Evolutionary conservation across 148 eudicot genomes (phyloP).

Genomic region (Camellia sinensis): DNA sequence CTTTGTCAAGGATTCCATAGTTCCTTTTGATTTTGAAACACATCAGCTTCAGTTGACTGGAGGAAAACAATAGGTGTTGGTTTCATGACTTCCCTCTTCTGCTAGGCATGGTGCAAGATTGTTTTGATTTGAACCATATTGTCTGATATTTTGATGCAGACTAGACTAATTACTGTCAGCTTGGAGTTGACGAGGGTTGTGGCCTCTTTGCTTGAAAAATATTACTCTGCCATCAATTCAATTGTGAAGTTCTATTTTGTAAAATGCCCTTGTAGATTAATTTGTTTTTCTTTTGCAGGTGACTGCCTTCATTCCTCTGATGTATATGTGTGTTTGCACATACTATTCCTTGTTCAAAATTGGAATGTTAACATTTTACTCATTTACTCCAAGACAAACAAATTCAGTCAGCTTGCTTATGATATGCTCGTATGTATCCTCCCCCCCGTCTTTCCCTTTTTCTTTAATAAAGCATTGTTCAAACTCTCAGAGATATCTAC

Average conservation of each 20-base stretch:
- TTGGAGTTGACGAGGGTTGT: neutral
- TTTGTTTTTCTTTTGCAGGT: constrained; percentile 42
- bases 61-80: neutral
- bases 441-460: neutral
- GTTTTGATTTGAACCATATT: neutral
- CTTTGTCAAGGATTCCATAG: neutral
- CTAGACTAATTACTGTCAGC: neutral
- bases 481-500: neutral
- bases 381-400: constrained; percentile 89
- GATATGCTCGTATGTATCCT: constrained; percentile 84
- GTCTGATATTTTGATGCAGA: neutral
- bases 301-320: constrained; percentile 68
- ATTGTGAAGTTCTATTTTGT: neutral
- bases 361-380: constrained; percentile 86
- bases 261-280: neutral
- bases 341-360: constrained; percentile 86
- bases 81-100: neutral
- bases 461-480: neutral
- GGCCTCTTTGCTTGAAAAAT: neutral
- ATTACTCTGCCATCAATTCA: neutral
- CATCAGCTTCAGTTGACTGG: neutral
- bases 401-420: constrained; percentile 95
- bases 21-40: neutral
- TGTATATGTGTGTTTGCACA: constrained; percentile 97
- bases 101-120: neutral